phyloP scores from a whole-genome alignment of 2,329 filamentous ascomycete species.

The Penicillium glabrum region DNA sequence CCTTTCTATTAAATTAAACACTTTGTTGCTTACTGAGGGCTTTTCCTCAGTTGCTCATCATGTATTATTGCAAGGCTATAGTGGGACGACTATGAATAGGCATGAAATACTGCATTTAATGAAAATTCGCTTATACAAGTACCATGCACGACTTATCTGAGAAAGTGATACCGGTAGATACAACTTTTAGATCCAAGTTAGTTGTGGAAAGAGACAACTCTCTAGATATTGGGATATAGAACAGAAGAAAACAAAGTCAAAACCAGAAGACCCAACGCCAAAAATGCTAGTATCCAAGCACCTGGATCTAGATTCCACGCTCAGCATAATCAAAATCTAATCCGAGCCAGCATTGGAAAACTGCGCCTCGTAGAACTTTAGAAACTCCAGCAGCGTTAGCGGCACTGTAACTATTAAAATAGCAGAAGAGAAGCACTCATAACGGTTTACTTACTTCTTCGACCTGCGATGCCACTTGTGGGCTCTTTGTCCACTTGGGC shows the following conservation, averaged over 20 bases:
- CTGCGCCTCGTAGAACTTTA: conserved; percentile 38
- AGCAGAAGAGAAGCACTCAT: not conserved
- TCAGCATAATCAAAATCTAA: conserved; percentile 12
- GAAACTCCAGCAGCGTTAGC: conserved; percentile 35
- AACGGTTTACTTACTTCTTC: conserved; percentile 42
- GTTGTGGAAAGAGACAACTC: not conserved
- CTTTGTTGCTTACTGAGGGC: not conserved
- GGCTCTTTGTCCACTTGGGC: conserved; percentile 27
- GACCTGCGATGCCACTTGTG: conserved; percentile 39
- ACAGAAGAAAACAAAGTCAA: conserved; percentile 5
- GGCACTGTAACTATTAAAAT: conserved; percentile 4
- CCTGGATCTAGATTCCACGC: not conserved
- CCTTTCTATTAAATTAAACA: not conserved
- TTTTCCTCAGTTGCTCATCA: not conserved
- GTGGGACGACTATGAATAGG: not conserved
- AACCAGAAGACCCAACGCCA: conserved; percentile 18
- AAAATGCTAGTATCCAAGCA: conserved; percentile 12
- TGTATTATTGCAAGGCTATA: not conserved
- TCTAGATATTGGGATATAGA: conserved; percentile 17
- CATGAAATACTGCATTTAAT: not conserved
- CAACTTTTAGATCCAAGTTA: not conserved
- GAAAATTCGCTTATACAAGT: not conserved
- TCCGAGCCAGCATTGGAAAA: conserved; percentile 35
- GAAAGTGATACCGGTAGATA: not conserved
- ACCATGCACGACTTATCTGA: not conserved